Evolutionary conservation across 768 basidiomycete species (phyloP), one percentile per base, ranked within the genome.

Genomic region (Boletellus ananas): DNA sequence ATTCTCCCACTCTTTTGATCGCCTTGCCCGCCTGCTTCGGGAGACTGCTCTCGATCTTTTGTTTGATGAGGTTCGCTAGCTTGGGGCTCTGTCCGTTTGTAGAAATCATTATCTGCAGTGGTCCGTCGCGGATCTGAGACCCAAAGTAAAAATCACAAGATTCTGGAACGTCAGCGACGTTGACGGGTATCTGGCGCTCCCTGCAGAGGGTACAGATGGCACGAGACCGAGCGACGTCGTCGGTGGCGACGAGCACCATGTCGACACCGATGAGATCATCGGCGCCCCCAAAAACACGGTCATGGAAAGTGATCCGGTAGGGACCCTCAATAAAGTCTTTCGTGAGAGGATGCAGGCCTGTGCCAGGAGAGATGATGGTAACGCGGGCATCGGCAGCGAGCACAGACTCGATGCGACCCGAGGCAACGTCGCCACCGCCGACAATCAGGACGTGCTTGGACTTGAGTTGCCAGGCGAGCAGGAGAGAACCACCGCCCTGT

Each of bases 101-200:
- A 16, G 92, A 94, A 45, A 99, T 84, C 88, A 98, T 87, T 56
- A 99, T 83, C 70, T 96, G 94, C 20, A 99, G 72, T 0, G 94
- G 90, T 1, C 95, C 94, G 52, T 84, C 79, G 27, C 91, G 85
- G 52, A 97, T 83, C 66, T 92, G 90, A 3, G 91, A 88, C 43
- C 96, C 96, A 71, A 98, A 99, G 75, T 94, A 98, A 64, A 99
- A 99, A 70, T 99, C 95, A 75, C 96, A 99, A 37, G 85, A 80
- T 38, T 89, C 83, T 3, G 96, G 96, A 52, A 97, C 87, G 72
- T 99, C 95, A 34, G 96, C 96, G 53, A 93, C 92, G 69, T 99
- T 99, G 47, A 95, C 86, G 7, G 94, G 92, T 43, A 97, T 86
- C 41, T 75, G 79, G 46, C 68, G 74, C 21, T 77, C 73, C 47